Evolutionary conservation across 805 yeast genomes (phyloP).

Genomic region (Wickerhamiella brachini): DNA sequence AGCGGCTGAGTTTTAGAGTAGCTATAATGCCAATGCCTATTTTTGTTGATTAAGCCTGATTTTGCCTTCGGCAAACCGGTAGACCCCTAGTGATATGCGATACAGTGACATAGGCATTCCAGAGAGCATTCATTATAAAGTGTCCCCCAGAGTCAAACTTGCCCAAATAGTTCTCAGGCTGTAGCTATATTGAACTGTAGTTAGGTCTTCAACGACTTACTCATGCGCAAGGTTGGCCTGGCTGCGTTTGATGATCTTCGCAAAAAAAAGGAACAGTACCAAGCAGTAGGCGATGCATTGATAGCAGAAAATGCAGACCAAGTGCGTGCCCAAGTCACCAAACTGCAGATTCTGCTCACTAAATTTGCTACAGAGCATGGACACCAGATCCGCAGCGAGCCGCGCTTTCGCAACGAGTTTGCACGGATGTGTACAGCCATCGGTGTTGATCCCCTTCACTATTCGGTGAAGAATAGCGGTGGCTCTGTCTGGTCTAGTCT

Average conservation of each 20-base stretch:
- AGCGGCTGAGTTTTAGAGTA: too few relatives aligned
- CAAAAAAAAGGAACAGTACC: slow-evolving; percentile 5
- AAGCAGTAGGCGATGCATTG: slow-evolving; percentile 20
- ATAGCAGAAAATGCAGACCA: neutral
- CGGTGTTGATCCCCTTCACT: slow-evolving; percentile 68
- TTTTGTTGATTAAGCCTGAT: too few relatives aligned
- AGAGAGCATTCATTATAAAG: too few relatives aligned
- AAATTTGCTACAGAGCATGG: slow-evolving; percentile 63
- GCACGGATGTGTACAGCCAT: slow-evolving; percentile 62
- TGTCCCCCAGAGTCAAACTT: too few relatives aligned
- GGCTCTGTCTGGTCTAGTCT: slow-evolving; percentile 26
- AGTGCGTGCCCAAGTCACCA: slow-evolving; percentile 39
- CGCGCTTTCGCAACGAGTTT: slow-evolving; percentile 55
- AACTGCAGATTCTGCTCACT: slow-evolving; percentile 65
- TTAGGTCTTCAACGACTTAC: too few relatives aligned
- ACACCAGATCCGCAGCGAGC: slow-evolving; percentile 47
- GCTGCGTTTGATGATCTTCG: slow-evolving; percentile 9
- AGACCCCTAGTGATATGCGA: too few relatives aligned
- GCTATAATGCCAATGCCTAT: too few relatives aligned
- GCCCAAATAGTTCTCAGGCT: too few relatives aligned
- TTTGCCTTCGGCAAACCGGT: too few relatives aligned
- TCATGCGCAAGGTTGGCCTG: slow-evolving; percentile 7
- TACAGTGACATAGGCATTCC: too few relatives aligned
- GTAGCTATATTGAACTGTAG: too few relatives aligned
- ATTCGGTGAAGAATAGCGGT: slow-evolving; percentile 16